Percentiles rank a stretch among this genome's conserved stretches.
Evolutionary conservation across 2,329 filamentous ascomycete species (phyloP).

Genomic region (Drechmeria coniospora): DNA sequence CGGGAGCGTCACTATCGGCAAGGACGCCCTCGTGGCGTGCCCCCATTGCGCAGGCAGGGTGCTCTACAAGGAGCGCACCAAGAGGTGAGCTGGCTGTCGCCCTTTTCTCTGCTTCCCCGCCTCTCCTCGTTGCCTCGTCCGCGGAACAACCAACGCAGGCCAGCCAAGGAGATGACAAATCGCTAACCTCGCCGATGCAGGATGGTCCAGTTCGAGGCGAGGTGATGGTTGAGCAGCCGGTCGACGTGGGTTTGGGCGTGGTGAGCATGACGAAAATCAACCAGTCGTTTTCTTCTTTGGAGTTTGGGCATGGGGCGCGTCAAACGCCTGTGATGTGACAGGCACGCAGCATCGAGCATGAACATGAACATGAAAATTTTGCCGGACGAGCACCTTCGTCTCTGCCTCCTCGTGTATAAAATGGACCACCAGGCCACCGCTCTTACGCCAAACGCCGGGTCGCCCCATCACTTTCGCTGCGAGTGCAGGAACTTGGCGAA

Average conservation of each 20-base stretch:
- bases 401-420: too few species aligned
- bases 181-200: conserved; percentile 34
- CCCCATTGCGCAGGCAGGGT: conserved; percentile 74
- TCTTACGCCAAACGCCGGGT: not conserved
- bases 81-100: conserved; percentile 48
- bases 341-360: not conserved
- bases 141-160: too few species aligned
- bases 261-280: too few species aligned
- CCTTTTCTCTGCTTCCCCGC: not conserved
- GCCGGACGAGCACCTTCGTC: too few species aligned
- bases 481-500: conserved; percentile 44
- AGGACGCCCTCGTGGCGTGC: conserved; percentile 34
- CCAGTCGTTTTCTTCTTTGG: too few species aligned
- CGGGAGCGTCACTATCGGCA: conserved; percentile 21
- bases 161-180: too few species aligned
- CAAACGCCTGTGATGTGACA: not conserved
- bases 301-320: not conserved
- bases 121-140: not conserved
- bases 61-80: conserved; percentile 94
- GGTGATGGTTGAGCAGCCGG: conserved; percentile 29
- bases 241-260: too few species aligned
- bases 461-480: conserved; percentile 16
- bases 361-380: too few species aligned
- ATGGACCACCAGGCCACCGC: not conserved
- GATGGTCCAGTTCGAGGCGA: conserved; percentile 97